Conservation (phyloP, 2,329 filamentous ascomycete species). For the Neophaeococcomyces aloes region DNA sequence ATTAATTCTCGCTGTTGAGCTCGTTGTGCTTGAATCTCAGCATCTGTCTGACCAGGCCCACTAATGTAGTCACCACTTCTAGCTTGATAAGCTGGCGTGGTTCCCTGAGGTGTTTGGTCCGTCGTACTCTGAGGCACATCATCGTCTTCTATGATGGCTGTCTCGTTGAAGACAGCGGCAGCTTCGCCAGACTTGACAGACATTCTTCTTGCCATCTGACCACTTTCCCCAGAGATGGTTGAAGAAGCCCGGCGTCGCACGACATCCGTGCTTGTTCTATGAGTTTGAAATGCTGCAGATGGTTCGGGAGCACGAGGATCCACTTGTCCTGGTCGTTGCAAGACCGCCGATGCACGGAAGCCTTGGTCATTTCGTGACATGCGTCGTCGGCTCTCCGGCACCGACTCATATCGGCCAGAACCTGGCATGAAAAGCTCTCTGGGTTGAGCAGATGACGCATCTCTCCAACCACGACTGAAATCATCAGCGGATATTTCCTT, state of each 20-base stretch:
- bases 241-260: conserved; percentile 76
- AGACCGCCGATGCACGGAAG: conserved; percentile 61
- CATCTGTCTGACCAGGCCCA: conserved; percentile 12
- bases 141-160: background rate
- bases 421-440: conserved; percentile 92
- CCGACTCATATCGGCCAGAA: conserved; percentile 85
- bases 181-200: conserved; percentile 43
- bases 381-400: conserved; percentile 60
- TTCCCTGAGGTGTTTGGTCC: conserved; percentile 10
- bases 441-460: conserved; percentile 59
- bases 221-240: conserved; percentile 79
- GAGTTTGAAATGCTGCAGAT: conserved; percentile 75
- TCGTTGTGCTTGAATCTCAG: conserved; percentile 17
- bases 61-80: conserved; percentile 25
- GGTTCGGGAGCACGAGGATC: conserved; percentile 62
- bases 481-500: conserved; percentile 91
- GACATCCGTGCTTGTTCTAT: conserved; percentile 55
- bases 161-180: conserved; percentile 25
- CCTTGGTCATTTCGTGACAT: conserved; percentile 57
- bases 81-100: conserved; percentile 24
- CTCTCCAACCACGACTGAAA: conserved; percentile 77
- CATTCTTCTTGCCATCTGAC: conserved; percentile 54
- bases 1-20: conserved; percentile 48
- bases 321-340: conserved; percentile 60
- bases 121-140: conserved; percentile 22